phyloP scores from a whole-genome alignment of 352 stramenopile genomes.

The Globisporangium mamillatum region DNA sequence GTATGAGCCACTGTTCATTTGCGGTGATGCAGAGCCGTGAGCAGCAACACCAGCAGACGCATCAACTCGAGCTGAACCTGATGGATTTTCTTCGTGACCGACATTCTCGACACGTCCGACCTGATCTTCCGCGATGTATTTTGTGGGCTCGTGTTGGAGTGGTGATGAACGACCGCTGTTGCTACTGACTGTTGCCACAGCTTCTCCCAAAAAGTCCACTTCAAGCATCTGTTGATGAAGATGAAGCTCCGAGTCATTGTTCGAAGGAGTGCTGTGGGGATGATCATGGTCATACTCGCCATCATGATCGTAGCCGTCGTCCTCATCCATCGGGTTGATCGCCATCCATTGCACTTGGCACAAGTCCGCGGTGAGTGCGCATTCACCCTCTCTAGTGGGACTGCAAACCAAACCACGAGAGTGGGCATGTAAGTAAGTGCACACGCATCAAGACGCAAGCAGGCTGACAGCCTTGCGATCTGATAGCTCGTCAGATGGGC shows the following conservation, averaged over 20 bases:
- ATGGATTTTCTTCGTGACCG: neutral
- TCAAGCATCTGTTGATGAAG: slow-evolving; percentile 15
- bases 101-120: neutral
- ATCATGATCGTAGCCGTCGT: slow-evolving; percentile 28
- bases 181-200: neutral
- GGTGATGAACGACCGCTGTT: neutral
- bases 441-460: slow-evolving; percentile 4
- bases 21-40: neutral
- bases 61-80: neutral
- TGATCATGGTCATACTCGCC: slow-evolving; percentile 4
- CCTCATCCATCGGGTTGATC: slow-evolving; percentile 56
- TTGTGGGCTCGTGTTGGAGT: neutral
- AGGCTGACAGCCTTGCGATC: too few relatives aligned
- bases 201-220: neutral
- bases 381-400: slow-evolving; percentile 17
- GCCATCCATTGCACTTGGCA: slow-evolving; percentile 68
- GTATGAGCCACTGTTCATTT: neutral
- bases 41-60: too few relatives aligned
- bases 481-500: too few relatives aligned
- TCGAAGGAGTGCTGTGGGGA: neutral
- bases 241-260: neutral
- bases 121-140: neutral
- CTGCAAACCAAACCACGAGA: neutral
- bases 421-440: neutral
- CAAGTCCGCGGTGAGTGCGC: slow-evolving; percentile 35